Evolutionary conservation across 129 eudicot species (phyloP), one percentile per base, ranked within the genome.

Genomic region (Saposhnikovia divaricata): DNA sequence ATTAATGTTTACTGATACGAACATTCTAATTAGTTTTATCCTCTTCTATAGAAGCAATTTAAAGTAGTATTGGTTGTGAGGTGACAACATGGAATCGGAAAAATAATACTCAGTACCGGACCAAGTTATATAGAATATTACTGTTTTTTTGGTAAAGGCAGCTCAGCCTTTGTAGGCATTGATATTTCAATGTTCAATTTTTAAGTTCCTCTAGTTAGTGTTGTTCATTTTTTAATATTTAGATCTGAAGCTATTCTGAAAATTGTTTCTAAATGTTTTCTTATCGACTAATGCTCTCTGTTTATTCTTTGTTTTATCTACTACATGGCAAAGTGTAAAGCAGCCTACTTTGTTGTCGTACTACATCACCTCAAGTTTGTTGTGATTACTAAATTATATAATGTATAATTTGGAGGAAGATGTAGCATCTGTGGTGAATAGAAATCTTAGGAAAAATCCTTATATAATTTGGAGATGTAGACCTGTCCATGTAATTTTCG

Each of bases 271-370:
- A 2, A 7, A 59, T 74, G 38, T 44, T 74, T n/a, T 48, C 9
- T 14, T 25, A 74, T 45, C 6, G 45, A 1, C 45, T 13, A 28
- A 25, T 66, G 19, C 38, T 55, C 25, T 53, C 23, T 77, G 45
- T 6, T 79, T 42, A 38, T 19, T 59, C 34, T 43, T 72, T 63
- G 19, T 4, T 9, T 71, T 76, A 74, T 75, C 34, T 46, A 23
- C 68, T 81, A 70, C 81, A 89, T 23, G 91, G 86, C 85, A 61
- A 84, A 87, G 81, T 91, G 96, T 87, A 84, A 91, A 84, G 90
- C 96, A 69, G 88, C 96, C 43, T 89, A 91, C 84, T 91, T 89
- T 71, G 81, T 91, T 68, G 93, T 89, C 78, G 96, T 89, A 84
- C 83, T 84, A 55, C 93, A 86, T 81, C 75, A 84, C 61, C 78